Conservation (phyloP, 495 filamentous ascomycete species). For the Astrothelium subdiscretum region DNA sequence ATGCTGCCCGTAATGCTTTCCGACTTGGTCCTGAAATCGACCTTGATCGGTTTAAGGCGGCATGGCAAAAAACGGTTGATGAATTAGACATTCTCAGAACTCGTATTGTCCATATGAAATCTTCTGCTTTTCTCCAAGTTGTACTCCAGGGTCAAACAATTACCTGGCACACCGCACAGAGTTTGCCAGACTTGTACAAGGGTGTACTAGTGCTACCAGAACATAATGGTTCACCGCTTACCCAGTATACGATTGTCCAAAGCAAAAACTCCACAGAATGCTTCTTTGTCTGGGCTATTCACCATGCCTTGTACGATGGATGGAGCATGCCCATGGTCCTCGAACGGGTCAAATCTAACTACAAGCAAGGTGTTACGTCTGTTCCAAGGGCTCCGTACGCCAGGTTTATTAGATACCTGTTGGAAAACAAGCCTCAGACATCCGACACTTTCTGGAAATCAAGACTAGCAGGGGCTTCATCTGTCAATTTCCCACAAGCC, state of each 20-base stretch:
- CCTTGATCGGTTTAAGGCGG: constrained; percentile 30
- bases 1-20: constrained; percentile 33
- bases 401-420: constrained; percentile 17
- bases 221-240: constrained; percentile 31
- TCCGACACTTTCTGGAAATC: constrained; percentile 49
- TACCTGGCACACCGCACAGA: constrained; percentile 5
- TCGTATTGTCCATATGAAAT: constrained; percentile 25
- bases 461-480: constrained; percentile 42
- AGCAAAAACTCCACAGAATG: constrained; percentile 2
- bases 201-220: constrained; percentile 6
- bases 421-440: constrained; percentile 2
- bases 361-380: constrained; percentile 23
- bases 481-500: constrained; percentile 35
- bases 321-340: constrained; percentile 63
- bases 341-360: constrained; percentile 11
- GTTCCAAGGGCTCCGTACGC: constrained; percentile 22
- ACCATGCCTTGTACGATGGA: constrained; percentile 75
- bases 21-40: constrained; percentile 32
- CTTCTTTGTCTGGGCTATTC: constrained; percentile 36
- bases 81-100: constrained; percentile 31
- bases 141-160: constrained; percentile 19
- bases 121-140: constrained; percentile 12
- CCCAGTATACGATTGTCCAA: constrained; percentile 12
- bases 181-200: constrained; percentile 7
- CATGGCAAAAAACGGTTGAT: constrained; percentile 34